Conservation (phyloP, 495 filamentous ascomycete species). For the Tricharina praecox region DNA sequence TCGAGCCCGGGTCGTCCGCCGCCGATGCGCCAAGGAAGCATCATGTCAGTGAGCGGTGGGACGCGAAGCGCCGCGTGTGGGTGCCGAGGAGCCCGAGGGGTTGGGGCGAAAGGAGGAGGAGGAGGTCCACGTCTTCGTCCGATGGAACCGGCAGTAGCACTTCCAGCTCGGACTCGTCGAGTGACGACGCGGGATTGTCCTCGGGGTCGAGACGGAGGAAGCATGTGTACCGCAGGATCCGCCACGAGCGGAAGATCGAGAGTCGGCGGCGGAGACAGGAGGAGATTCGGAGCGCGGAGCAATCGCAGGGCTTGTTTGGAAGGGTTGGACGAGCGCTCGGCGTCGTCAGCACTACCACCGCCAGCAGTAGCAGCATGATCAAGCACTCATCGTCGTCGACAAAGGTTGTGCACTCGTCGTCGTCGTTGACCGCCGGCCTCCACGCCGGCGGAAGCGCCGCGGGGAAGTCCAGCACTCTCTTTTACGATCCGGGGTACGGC, state of each 20-base stretch:
- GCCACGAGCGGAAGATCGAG: conserved; percentile 10
- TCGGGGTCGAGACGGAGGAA: too few relatives aligned
- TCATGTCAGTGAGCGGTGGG: conserved; percentile 32
- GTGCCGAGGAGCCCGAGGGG: conserved; percentile 9
- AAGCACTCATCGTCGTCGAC: conserved; percentile 1
- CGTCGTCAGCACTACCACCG: neutral
- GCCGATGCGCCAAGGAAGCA: conserved; percentile 49
- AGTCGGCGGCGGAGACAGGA: neutral
- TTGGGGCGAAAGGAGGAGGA: conserved; percentile 4
- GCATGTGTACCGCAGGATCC: conserved; percentile 7
- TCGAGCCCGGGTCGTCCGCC: conserved; percentile 44
- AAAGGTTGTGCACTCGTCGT: conserved; percentile 7
- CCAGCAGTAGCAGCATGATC: too few relatives aligned
- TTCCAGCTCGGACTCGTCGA: conserved; percentile 10
- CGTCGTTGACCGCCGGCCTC: neutral
- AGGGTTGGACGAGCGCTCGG: neutral
- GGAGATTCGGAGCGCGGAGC: neutral
- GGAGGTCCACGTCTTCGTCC: conserved; percentile 2
- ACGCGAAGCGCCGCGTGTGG: conserved; percentile 10
- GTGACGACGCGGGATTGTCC: conserved; percentile 13
- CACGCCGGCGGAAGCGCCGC: neutral
- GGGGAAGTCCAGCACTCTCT: neutral
- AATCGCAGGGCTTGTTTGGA: neutral
- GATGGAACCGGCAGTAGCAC: conserved; percentile 6
- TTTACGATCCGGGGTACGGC: conserved; percentile 19